Evolutionary conservation across 495 filamentous ascomycete genomes (phyloP).

Genomic region (Aspergillus conjunctus): DNA sequence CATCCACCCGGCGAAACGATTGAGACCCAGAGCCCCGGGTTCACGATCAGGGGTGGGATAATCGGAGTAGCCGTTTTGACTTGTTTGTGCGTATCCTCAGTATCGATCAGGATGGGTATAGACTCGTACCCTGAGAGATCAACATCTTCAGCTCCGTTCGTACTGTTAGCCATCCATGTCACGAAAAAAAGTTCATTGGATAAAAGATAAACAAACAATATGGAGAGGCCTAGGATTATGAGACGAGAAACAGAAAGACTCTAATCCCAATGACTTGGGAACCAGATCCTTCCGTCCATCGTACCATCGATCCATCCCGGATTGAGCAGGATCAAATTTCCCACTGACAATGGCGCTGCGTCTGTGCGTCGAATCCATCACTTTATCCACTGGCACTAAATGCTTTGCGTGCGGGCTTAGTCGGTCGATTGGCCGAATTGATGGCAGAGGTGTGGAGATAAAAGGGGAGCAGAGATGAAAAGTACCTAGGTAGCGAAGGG

Average conservation of each 20-base stretch:
- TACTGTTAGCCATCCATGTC: no score
- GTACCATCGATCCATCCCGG: not conserved
- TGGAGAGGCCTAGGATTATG: no score
- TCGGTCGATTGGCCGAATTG: not conserved
- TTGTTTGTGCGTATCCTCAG: no score
- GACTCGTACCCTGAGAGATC: no score
- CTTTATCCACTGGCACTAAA: not conserved
- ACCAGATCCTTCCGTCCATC: constrained; percentile 11
- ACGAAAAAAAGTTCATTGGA: no score
- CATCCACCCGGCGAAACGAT: not conserved
- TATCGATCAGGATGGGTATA: no score
- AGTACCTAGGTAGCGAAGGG: not conserved
- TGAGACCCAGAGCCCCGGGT: not conserved
- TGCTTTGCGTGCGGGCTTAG: not conserved
- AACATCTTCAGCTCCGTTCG: no score
- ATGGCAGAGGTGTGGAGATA: not conserved
- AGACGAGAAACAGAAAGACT: not conserved
- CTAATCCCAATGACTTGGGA: constrained; percentile 1
- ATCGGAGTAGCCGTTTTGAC: no score
- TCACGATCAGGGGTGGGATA: not conserved
- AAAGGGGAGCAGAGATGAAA: not conserved
- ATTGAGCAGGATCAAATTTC: not conserved
- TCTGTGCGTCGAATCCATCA: not conserved
- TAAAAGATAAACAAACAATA: no score
- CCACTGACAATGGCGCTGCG: not conserved